phyloP scores from a whole-genome alignment of 2,329 filamentous ascomycete species.

The Talaromyces sp. region DNA sequence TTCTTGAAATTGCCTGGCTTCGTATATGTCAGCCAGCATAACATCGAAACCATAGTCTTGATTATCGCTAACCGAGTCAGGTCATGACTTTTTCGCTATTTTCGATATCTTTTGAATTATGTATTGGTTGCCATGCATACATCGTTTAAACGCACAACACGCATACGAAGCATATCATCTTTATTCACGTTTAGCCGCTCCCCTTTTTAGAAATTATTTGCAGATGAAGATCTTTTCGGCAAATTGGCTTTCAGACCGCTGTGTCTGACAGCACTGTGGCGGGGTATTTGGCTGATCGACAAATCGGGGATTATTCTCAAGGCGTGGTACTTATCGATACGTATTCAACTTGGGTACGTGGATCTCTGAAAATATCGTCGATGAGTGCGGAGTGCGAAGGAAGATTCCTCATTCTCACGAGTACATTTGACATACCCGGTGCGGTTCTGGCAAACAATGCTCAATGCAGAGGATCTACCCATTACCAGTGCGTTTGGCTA shows the following conservation, averaged over 20 bases:
- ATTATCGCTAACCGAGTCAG: neutral
- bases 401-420: neutral
- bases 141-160: conserved; percentile 5
- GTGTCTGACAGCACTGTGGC: neutral
- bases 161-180: conserved; percentile 10
- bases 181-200: neutral
- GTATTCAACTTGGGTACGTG: neutral
- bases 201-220: neutral
- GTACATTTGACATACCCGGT: neutral
- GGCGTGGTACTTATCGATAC: neutral
- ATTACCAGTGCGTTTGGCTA: neutral
- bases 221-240: neutral
- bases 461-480: conserved; percentile 7
- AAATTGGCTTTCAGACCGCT: neutral
- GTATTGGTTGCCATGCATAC: neutral
- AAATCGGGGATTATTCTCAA: neutral
- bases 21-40: neutral
- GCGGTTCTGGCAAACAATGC: conserved; percentile 11
- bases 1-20: neutral
- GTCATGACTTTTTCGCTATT: neutral
- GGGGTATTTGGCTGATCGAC: conserved; percentile 2
- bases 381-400: neutral
- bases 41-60: neutral
- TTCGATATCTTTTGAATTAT: neutral
- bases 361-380: neutral